phyloP scores from a whole-genome alignment of 2,329 filamentous ascomycete genomes.

The Penicillium sp. region DNA sequence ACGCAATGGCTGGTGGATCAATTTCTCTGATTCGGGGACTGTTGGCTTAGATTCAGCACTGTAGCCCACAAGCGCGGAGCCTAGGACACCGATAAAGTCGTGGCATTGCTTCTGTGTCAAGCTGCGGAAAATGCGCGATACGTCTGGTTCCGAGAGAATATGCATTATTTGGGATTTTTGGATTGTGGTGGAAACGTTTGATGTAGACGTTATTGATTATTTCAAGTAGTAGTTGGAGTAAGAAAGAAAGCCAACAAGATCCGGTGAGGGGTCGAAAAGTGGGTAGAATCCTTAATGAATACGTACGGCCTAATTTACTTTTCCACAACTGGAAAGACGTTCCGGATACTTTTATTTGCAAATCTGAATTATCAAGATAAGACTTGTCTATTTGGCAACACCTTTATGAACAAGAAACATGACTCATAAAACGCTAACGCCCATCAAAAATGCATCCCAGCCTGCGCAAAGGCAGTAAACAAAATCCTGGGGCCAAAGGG shows the following conservation, averaged over 20 bases:
- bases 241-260: not conserved
- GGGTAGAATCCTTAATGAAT: not conserved
- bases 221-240: not conserved
- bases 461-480: slow-evolving; percentile 20
- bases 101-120: slow-evolving; percentile 35
- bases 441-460: slow-evolving; percentile 29
- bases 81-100: slow-evolving; percentile 37
- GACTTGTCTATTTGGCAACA: slow-evolving; percentile 6
- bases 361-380: not conserved
- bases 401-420: slow-evolving; percentile 20
- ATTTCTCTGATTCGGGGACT: slow-evolving; percentile 23
- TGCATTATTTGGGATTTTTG: slow-evolving; percentile 28
- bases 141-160: slow-evolving; percentile 34
- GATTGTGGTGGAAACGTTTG: not conserved
- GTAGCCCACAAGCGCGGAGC: slow-evolving; percentile 34
- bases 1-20: slow-evolving; percentile 47
- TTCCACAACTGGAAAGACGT: not conserved
- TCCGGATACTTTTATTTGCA: not conserved
- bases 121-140: slow-evolving; percentile 34
- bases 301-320: not conserved
- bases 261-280: not conserved
- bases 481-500: slow-evolving; percentile 7
- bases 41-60: slow-evolving; percentile 29
- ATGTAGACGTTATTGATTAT: not conserved
- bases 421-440: slow-evolving; percentile 21